phyloP scores from a whole-genome alignment of 495 filamentous ascomycete species.

The Wilcoxina mikolae region DNA sequence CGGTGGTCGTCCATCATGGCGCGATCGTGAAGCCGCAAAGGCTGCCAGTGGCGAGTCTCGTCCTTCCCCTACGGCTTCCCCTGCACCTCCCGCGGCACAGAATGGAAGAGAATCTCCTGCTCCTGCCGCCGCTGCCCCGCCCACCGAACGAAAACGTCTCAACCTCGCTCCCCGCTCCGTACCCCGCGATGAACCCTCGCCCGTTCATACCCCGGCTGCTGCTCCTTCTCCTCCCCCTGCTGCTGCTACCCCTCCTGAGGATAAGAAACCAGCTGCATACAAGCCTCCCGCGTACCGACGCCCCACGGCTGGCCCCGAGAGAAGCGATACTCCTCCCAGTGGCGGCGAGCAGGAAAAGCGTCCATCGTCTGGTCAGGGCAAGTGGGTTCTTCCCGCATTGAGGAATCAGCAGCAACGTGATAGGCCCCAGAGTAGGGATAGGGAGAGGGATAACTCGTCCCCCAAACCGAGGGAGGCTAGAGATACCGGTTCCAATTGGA shows the following conservation, averaged over 20 bases:
- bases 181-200: constrained; percentile 14
- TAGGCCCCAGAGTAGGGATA: background rate
- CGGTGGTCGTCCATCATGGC: constrained; percentile 13
- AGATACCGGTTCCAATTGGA: background rate
- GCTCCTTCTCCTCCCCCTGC: background rate
- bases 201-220: constrained; percentile 9
- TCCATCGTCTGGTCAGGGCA: background rate
- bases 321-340: background rate
- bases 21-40: constrained; percentile 23
- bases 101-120: constrained; percentile 12
- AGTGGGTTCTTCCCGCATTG: background rate
- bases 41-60: constrained; percentile 9
- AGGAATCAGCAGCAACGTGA: background rate
- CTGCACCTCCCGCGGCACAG: constrained; percentile 5
- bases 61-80: constrained; percentile 18
- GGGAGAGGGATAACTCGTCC: background rate
- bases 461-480: background rate
- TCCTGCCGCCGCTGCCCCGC: constrained; percentile 10
- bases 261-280: background rate
- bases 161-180: constrained; percentile 19
- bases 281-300: background rate
- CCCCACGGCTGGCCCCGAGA: background rate
- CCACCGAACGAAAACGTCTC: constrained; percentile 20
- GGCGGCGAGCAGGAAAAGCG: background rate
- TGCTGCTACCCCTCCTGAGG: background rate